Base-by-base conservation (phyloP, 1,139 yeast genomes). In the Sugiyamaella castrensis region DNA sequence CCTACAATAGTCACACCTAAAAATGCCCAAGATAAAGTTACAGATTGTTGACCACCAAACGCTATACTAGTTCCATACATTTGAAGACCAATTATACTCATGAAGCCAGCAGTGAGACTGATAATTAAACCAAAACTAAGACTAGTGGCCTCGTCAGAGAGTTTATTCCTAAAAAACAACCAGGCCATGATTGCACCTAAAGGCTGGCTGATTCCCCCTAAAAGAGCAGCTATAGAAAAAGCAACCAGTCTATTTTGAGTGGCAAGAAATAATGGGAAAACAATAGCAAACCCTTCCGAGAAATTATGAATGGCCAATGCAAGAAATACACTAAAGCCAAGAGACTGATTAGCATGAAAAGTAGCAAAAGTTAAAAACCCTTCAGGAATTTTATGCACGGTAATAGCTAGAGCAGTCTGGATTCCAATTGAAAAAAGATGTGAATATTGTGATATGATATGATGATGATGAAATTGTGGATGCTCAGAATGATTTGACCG, bases 211-310 rank as follows among this genome's bases (percentile, higher is more conserved):
- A 82, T 71, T 0, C 92, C 92, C 2, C 97, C 97, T 16, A 92
- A 70, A 0, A 83, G 56, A 0, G 86, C 80, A 34, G 89, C 78
- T 9, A 85, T 77, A 0, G 75, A 54, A 19, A 88, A 70, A 0
- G 97, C 95, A 56, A 79, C 76, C 37, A 75, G 58, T 56, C 95
- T 80, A 1, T 79, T 76, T 46, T 75, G 71, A 38, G 83, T 65
- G 15, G 94, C 88, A 49, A 89, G 78, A 63, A 83, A 92, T 37
- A 92, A 71, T 0, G 98, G 98, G 50, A 91, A 73, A 15, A 96
- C 88, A 87, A 92, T 89, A 24, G 94, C 81, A 64, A 92, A 89
- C 0, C 98, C 98, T 67, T 92, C 98, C n/a, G 91, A 84, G 57
- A 88, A 82, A 67, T 92, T 92, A 69, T 92, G 98, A 29, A 91